Evolutionary conservation across 139 green algal genomes (phyloP), one percentile per base, ranked within the genome.

Genomic region (Micromonas pusilla): DNA sequence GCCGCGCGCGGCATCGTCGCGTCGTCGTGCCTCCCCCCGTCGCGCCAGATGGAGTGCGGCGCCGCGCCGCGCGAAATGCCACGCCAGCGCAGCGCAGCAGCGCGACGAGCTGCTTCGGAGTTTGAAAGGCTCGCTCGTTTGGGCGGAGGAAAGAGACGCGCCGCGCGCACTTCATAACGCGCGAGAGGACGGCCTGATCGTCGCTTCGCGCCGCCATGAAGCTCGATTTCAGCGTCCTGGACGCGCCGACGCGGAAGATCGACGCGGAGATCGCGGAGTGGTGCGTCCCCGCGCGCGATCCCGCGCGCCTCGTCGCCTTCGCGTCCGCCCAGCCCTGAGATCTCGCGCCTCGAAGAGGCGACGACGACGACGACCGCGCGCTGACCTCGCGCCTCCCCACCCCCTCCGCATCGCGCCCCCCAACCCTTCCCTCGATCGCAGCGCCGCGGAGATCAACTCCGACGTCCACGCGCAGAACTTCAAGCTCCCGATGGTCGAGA

Each of bases 391-490:
- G 9, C 16, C 9, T 23, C 45, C 45, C 9, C 45, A 16, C 45
- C 45, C 9, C 16, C 45, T 16, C 45, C 45, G 45, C n/a, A n/a
- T n/a, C n/a, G n/a, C n/a, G n/a, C n/a, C n/a, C n/a, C n/a, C n/a
- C n/a, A n/a, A n/a, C n/a, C n/a, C n/a, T 23, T 57, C 45, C 65
- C n/a, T 52, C 28, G 3, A 4, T 21, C n/a, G 33, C 65, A 72
- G 65, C 65, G 65, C 33, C n/a, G n/a, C 9, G 20, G 62, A 32
- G 62, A 36, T 68, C 25, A 6, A 68, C 62, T 9, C 16, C n/a
- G 25, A 30, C 62, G 62, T 68, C 5, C 25, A 72, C 30, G 65
- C 65, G 65, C 13, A 23, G 32, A 72, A 72, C 33, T 72, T 72
- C 30, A 39, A 32, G 26, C 26, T 39, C 3, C 65, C 65, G 3